Conservation (phyloP, 139 green algal species). For the Trebouxia sp. region DNA sequence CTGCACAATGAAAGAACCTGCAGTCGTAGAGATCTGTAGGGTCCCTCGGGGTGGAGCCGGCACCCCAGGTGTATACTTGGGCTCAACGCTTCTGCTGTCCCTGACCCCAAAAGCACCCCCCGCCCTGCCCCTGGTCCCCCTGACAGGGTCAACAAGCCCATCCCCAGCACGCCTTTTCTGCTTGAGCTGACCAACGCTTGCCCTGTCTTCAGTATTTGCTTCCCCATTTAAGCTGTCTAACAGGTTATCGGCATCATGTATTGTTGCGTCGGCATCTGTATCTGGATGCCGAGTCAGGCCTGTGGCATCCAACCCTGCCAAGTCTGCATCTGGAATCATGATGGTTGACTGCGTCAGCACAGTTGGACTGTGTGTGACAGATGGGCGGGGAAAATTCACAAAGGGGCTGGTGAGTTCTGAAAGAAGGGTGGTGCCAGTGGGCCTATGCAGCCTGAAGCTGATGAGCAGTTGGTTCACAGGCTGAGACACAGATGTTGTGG, state of each 20-base stretch:
- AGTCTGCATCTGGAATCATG: neutral
- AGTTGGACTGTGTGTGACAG: neutral
- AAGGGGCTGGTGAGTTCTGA: too few species aligned
- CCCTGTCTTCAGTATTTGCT: too few species aligned
- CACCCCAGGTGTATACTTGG: constrained; percentile 5
- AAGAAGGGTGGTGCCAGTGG: neutral
- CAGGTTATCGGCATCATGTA: neutral
- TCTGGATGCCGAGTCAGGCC: neutral
- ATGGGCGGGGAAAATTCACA: neutral
- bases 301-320: neutral
- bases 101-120: neutral
- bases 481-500: too few species aligned
- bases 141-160: too few species aligned
- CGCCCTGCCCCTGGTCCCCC: neutral
- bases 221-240: too few species aligned
- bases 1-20: neutral
- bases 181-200: too few species aligned
- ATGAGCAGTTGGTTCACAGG: neutral
- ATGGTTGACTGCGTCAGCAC: neutral
- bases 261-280: neutral
- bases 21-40: constrained; percentile 4
- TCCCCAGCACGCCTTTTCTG: too few species aligned
- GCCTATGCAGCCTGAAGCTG: neutral
- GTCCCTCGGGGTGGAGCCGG: neutral
- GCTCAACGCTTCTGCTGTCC: neutral